Evolutionary conservation across 306 rosid genomes (phyloP), one percentile per base, ranked within the genome.

Genomic region (Chamaecrista fasciculata): DNA sequence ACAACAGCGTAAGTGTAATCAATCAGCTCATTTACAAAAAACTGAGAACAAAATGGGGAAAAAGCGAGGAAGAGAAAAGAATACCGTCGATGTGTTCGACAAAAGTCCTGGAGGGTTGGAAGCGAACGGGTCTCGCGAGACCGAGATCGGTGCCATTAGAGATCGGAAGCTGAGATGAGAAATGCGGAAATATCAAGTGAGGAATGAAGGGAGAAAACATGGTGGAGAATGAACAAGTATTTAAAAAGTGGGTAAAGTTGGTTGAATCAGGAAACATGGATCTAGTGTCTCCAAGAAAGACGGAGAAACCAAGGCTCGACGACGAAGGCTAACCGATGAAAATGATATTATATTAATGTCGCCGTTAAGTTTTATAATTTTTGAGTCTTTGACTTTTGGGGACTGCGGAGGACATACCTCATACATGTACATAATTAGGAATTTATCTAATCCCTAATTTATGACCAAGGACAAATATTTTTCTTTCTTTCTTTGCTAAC

Each of bases 271-370:
- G 52, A 73, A 70, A 76, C 79, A 67, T 58, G 74, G 33, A 76
- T 73, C 37, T 36, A 21, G 18, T 24, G 57, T 39, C 96, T 88
- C 96, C 99, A 83, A 84, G 79, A 91, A 90, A 85, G 91, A 84
- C 99, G 97, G 97, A 94, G 99, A 87, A 86, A 75, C 49, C 99
- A 39, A 94, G 71, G 97, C 12, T 28, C 0, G n/a, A 21, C 12
- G 16, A 28, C 39, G 39, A 28, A 9, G 5, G 57, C 0, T 4
- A 36, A 61, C 2, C 9, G 31, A 6, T 11, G 33, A n/a, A 7
- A 23, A 2, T 11, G 4, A 33, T 37, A 10, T 7, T 2, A 6
- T 68, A 20, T 24, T 74, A n/a, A n/a, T n/a, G n/a, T n/a, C n/a
- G n/a, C n/a, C n/a, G n/a, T n/a, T n/a, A n/a, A n/a, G n/a, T n/a